phyloP scores from a whole-genome alignment of 331 rosid species.

The Rhamnella rubrinervis region DNA sequence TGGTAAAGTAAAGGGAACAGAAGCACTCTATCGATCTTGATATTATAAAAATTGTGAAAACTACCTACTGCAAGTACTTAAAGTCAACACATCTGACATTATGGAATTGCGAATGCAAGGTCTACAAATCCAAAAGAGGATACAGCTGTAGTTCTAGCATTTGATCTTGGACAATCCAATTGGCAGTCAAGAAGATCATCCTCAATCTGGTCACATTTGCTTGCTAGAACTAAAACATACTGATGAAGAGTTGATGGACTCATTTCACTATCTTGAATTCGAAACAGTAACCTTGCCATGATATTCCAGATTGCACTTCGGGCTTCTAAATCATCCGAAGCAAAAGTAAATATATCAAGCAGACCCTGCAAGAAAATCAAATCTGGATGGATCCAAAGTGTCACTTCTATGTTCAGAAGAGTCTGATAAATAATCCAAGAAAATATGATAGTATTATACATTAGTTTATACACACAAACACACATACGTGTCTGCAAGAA shows the following conservation, averaged over 20 bases:
- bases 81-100: not conserved
- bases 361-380: conserved; percentile 63
- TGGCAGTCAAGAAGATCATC: conserved; percentile 75
- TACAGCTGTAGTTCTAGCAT: conserved; percentile 69
- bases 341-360: conserved; percentile 80
- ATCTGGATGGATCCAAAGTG: conserved; percentile 49
- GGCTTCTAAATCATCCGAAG: conserved; percentile 79
- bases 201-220: conserved; percentile 71
- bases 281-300: conserved; percentile 60
- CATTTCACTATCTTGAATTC: conserved; percentile 58
- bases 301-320: conserved; percentile 86
- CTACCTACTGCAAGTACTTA: not conserved
- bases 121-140: conserved; percentile 49
- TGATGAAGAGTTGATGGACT: conserved; percentile 45
- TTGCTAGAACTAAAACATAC: conserved; percentile 53
- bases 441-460: not conserved
- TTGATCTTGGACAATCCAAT: conserved; percentile 32
- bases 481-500: not conserved
- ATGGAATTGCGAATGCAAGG: conserved; percentile 12
- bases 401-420: conserved; percentile 18
- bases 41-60: conserved; percentile 6
- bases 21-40: not conserved
- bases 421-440: conserved; percentile 4
- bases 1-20: conserved; percentile 45
- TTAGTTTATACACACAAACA: too few species aligned